Base-by-base conservation (phyloP, 202 grass and related monocot species). In the Cymbopogon flexuosus region DNA sequence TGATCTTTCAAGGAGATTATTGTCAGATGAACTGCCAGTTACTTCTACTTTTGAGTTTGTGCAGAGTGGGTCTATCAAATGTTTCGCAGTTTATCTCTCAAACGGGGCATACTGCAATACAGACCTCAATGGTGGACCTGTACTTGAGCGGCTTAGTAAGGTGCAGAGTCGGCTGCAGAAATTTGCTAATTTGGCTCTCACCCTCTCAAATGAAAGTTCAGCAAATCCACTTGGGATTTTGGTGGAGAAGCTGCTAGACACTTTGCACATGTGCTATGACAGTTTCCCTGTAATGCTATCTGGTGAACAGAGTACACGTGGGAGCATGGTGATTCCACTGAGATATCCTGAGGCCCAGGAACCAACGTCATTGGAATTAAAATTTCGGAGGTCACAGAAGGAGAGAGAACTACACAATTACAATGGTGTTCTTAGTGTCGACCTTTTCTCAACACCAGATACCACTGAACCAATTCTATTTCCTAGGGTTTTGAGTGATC, bases 31-130 rank as follows among this genome's bases (percentile, higher is more conserved):
- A 68, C 36, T 87, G 33, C 71, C 78, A 67, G 80, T 62, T 66
- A 81, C 65, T 75, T 88, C 85, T 18, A 90, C 76, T 59, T 90
- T 90, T 82, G 80, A 83, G 67, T 84, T 93, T 76, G 43, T 88
- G 33, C 68, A 90, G 62, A 88, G 91, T 70, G 88, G 76, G 19
- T 84, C 81, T 3, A 29, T 77, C 13, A 88, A 83, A 79, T 66
- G 67, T 77, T 88, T 93, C 51, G 62, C 80, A 62, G 72, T 27
- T 85, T 88, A 86, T 82, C 81, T 93, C 2, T 88, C 83, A 31
- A 93, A 93, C 23, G 80, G 72, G 12, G 70, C 66, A 64, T 88
- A 75, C 62, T 54, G 78, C 6, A 74, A 82, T 46, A 36, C 35
- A 88, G 61, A 72, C 70, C 8, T 66, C n/a, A 57, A 24, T 46